phyloP scores from a whole-genome alignment of 164 flowering plant species.

The Stephania japonica region DNA sequence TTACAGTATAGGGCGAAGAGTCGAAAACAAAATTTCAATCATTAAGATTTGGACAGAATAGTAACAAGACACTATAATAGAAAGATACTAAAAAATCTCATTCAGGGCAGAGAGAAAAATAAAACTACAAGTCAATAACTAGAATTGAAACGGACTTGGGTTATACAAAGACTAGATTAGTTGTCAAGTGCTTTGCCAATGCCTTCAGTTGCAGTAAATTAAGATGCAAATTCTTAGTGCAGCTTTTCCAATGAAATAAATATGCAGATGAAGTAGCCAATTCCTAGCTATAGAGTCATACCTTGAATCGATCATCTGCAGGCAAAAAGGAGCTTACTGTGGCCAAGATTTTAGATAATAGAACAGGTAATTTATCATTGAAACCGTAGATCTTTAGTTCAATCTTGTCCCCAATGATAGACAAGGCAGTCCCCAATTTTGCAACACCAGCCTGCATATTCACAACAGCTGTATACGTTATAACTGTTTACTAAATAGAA shows the following conservation, averaged over 20 bases:
- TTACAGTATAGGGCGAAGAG: no score
- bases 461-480: not conserved
- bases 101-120: not conserved
- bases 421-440: slow-evolving; percentile 79
- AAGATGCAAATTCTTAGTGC: not conserved
- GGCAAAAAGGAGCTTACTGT: slow-evolving; percentile 60
- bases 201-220: not conserved
- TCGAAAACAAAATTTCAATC: not conserved
- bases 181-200: not conserved
- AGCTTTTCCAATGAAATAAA: not conserved
- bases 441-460: slow-evolving; percentile 82
- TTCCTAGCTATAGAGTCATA: slow-evolving; percentile 15
- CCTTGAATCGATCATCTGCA: slow-evolving; percentile 78
- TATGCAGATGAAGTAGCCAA: not conserved
- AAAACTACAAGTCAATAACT: not conserved
- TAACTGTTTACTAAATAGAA: not conserved
- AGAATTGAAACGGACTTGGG: not conserved
- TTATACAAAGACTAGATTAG: not conserved
- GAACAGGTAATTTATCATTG: slow-evolving; percentile 75
- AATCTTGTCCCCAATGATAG: slow-evolving; percentile 62
- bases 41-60: not conserved
- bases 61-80: not conserved
- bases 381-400: slow-evolving; percentile 89
- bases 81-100: not conserved
- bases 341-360: slow-evolving; percentile 55